Conservation (phyloP, 306 rosid species). For the Luffa acutangula region DNA sequence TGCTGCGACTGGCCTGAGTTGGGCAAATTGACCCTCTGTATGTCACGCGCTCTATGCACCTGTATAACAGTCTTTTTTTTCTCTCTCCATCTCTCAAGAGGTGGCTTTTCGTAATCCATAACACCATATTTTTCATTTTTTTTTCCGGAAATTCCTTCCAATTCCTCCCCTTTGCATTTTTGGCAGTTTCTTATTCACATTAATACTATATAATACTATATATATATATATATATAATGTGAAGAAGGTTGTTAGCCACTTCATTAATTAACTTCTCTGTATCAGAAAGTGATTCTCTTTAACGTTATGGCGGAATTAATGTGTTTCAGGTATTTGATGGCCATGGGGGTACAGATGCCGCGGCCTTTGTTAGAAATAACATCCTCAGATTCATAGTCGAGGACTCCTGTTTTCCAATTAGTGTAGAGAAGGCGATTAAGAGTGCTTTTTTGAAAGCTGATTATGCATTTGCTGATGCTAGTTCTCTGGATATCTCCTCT, state of each 20-base stretch:
- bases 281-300: not conserved
- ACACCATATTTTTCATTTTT: not conserved
- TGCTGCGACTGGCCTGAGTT: not conserved
- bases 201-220: no score
- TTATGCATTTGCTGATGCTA: constrained; percentile 67
- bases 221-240: no score
- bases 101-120: not conserved
- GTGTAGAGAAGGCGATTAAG: constrained; percentile 47
- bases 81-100: not conserved
- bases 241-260: not conserved
- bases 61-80: not conserved
- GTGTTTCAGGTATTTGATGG: constrained; percentile 68
- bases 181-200: not conserved
- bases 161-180: not conserved
- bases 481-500: constrained; percentile 67
- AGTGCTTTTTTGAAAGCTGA: constrained; percentile 70
- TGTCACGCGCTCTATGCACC: not conserved
- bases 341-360: constrained; percentile 79
- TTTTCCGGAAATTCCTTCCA: not conserved
- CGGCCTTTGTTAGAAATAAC: constrained; percentile 52
- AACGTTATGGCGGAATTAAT: constrained; percentile 1
- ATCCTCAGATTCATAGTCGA: constrained; percentile 60
- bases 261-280: not conserved
- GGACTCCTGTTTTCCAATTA: constrained; percentile 54
- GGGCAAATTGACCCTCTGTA: not conserved